Percentiles rank a stretch among this genome's conserved stretches.
These are phyloP conservation scores for Dentipellis sp. DNA, from an alignment of 768 basidiomycete genomes.

Conservation along the genomic window DNA sequence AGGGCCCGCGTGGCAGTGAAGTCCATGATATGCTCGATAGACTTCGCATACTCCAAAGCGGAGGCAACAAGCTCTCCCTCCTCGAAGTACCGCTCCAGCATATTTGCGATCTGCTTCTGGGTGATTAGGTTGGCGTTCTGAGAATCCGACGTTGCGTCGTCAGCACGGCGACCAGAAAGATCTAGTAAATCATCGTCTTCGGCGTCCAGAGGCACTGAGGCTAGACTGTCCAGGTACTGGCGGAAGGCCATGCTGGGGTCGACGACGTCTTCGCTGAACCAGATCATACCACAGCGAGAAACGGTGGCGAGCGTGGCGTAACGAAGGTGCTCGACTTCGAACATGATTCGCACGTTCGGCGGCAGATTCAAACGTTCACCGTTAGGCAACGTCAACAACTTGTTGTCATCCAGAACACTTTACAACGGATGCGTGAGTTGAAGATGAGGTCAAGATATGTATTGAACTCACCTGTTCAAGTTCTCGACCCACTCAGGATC, in stretches of 20 bases:
- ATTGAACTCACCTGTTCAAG: slow-evolving; percentile 73
- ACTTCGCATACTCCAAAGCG: slow-evolving; percentile 70
- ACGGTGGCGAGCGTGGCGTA: slow-evolving; percentile 98
- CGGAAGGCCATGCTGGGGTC: slow-evolving; percentile 87
- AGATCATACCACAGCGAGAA: slow-evolving; percentile 99
- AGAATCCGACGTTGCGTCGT: slow-evolving; percentile 36
- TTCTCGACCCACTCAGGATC: slow-evolving; percentile 99
- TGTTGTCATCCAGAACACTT: slow-evolving; percentile 98
- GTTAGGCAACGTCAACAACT: slow-evolving; percentile 91
- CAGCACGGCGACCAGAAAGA: slow-evolving; percentile 49
- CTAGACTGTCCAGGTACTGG: slow-evolving; percentile 75
- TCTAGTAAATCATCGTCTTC: slow-evolving; percentile 79
- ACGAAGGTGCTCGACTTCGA: slow-evolving; percentile 95
- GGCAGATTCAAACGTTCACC: slow-evolving; percentile 97
- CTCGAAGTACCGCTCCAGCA: slow-evolving; percentile 77
- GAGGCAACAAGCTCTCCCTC: slow-evolving; percentile 73
- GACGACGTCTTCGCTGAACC: slow-evolving; percentile 98
- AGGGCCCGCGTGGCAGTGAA: slow-evolving; percentile 88
- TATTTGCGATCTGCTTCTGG: slow-evolving; percentile 64
- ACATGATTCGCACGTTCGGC: slow-evolving; percentile 97
- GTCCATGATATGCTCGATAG: slow-evolving; percentile 98
- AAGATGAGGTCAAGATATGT: not conserved
- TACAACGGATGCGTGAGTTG: slow-evolving; percentile 1
- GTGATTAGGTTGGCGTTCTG: slow-evolving; percentile 52
- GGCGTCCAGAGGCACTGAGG: slow-evolving; percentile 69